A percentile compares a stretch with the other conserved stretches of the same genome.
Evolutionary conservation across 2,329 filamentous ascomycete genomes (phyloP).

Genomic region (Fusarium pseudoanthophilum): DNA sequence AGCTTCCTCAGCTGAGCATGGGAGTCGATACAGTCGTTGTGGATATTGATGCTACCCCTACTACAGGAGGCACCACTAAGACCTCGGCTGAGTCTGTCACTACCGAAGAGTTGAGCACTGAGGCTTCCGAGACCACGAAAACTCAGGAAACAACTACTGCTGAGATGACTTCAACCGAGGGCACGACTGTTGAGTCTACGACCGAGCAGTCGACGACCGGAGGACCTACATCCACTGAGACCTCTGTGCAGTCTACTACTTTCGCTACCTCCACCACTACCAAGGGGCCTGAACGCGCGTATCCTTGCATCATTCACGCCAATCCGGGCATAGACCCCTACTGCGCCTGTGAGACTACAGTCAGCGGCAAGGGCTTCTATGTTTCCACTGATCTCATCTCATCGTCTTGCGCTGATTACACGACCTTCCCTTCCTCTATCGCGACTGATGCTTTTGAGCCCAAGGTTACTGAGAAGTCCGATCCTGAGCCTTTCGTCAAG

Average conservation of each 20-base stretch:
- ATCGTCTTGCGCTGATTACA: conserved; percentile 3
- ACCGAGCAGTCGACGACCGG: background rate
- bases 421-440: conserved; percentile 15
- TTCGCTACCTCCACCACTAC: background rate
- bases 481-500: background rate
- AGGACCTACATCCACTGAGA: background rate
- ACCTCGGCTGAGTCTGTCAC: background rate
- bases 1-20: background rate
- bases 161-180: background rate
- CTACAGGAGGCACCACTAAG: background rate
- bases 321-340: background rate
- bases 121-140: background rate
- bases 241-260: background rate
- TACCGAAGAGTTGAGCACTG: background rate
- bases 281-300: background rate
- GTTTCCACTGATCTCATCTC: conserved; percentile 1
- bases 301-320: conserved; percentile 10
- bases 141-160: background rate
- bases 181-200: background rate
- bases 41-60: background rate
- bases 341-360: conserved; percentile 7
- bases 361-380: background rate
- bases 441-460: background rate
- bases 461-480: background rate
- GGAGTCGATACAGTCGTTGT: background rate